Base-by-base conservation (phyloP, 1,284 basidiomycete species). In the Austroboletus novae-zelandiae region DNA sequence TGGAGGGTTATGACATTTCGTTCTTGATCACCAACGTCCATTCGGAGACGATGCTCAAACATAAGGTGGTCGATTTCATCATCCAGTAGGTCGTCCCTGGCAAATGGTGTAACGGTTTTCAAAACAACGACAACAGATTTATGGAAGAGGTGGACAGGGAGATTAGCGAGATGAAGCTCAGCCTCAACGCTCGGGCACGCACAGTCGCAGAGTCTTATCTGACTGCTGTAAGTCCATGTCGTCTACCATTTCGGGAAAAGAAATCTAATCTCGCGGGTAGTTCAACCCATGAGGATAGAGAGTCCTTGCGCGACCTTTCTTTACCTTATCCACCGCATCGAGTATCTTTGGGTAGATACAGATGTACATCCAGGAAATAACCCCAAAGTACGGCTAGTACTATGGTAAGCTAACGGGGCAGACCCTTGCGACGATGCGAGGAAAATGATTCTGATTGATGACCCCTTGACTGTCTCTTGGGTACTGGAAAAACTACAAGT, bases 11-110 rank as follows among this genome's bases (percentile, higher is more conserved):
- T 62, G 97, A 99, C 63, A 99, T 99, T 59, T 96, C 92, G 7
- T 99, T 99, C 80, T 76, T 99, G 57, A 97, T 99, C 68, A 98
- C 97, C 51, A 98, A 98, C 72, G 87, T 87, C 56, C 94, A 99
- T 69, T 84, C 94, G 23, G 96, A 99, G 69, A 91, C 91, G 3
- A 97, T 99, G 94, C 78, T 98, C 60, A 99, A 99, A 75, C 95
- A 99, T 74, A 99, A 98, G 76, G 88, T 99, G 49, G 97, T 99
- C 40, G 97, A 99, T 74, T 99, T 99, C 73, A 97, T 99, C 72
- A 98, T 98, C 60, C 93, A 99, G 89, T 94, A 58, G 40, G 73
- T 64, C n/a, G 54, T 47, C 61, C 35, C 7, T 43, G 3, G 6
- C 13, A n/a, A 17, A 27, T 45, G 43, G 44, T 29, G 10, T 17